Evolutionary conservation across 495 filamentous ascomycete genomes (phyloP).

Genomic region (Trichoderma asperelloides): DNA sequence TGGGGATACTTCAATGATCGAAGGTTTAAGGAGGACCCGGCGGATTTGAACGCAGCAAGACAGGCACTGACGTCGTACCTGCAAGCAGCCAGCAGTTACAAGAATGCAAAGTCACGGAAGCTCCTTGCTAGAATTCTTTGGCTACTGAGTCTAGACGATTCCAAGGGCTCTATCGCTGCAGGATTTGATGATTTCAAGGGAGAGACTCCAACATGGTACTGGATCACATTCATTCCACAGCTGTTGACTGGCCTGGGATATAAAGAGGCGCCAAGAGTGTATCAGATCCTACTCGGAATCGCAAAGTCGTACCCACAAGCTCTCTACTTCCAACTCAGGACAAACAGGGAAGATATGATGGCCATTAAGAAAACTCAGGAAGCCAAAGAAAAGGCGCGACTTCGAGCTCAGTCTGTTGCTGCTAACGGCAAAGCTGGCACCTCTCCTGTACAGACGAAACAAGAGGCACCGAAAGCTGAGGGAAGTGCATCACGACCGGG

Average conservation of each 20-base stretch:
- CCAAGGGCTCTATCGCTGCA: slow-evolving; percentile 65
- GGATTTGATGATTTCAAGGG: slow-evolving; percentile 93
- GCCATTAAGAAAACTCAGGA: slow-evolving; percentile 84
- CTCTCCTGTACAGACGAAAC: slow-evolving; percentile 38
- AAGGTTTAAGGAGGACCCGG: slow-evolving; percentile 81
- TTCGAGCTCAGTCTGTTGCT: slow-evolving; percentile 32
- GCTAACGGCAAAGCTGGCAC: slow-evolving; percentile 26
- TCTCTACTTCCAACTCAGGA: slow-evolving; percentile 87
- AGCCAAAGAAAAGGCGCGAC: slow-evolving; percentile 59
- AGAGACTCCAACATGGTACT: slow-evolving; percentile 95
- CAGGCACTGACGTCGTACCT: slow-evolving; percentile 94
- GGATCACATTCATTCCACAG: slow-evolving; percentile 98
- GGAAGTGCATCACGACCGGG: slow-evolving; percentile 31
- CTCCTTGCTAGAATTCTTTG: slow-evolving; percentile 91
- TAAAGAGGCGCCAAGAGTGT: slow-evolving; percentile 79
- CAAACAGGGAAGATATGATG: slow-evolving; percentile 89
- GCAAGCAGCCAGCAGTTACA: slow-evolving; percentile 90
- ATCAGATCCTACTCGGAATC: slow-evolving; percentile 78
- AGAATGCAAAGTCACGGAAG: slow-evolving; percentile 93
- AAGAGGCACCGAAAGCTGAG: slow-evolving; percentile 27
- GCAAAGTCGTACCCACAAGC: slow-evolving; percentile 92
- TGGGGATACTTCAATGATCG: slow-evolving; percentile 98
- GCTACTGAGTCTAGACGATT: slow-evolving; percentile 89
- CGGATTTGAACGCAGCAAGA: slow-evolving; percentile 68
- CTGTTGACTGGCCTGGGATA: slow-evolving; percentile 81